A percentile compares a stretch with the other conserved stretches of the same genome.
These are phyloP conservation scores for Candida sp. DNA, from an alignment of 1,139 yeast genomes.

Conservation along the genomic window DNA sequence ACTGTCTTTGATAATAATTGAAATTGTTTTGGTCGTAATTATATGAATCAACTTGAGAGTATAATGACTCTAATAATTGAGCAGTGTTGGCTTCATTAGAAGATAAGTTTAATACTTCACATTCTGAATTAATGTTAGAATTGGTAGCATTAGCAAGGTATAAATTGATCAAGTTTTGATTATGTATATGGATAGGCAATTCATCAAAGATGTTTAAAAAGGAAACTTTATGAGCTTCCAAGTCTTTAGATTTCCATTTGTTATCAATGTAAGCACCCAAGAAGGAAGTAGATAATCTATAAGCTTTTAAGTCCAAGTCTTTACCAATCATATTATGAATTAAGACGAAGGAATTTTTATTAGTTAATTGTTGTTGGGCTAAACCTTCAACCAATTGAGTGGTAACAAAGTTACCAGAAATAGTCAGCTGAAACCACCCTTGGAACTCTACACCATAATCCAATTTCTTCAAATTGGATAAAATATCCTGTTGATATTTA, in stretches of 20 bases:
- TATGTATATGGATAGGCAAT: slow-evolving; percentile 62
- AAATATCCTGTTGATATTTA: slow-evolving; percentile 69
- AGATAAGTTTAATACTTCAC: slow-evolving; percentile 38
- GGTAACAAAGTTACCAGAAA: slow-evolving; percentile 68
- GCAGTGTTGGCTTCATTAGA: slow-evolving; percentile 45
- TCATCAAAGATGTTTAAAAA: slow-evolving; percentile 72
- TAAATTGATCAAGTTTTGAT: slow-evolving; percentile 44
- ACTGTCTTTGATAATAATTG: slow-evolving; percentile 79
- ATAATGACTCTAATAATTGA: slow-evolving; percentile 61
- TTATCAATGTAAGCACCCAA: slow-evolving; percentile 54
- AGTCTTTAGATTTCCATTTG: slow-evolving; percentile 64
- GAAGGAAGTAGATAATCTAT: slow-evolving; percentile 64
- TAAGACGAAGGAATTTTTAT: slow-evolving; percentile 64
- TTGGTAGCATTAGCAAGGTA: slow-evolving; percentile 24
- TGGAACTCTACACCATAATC: slow-evolving; percentile 71
- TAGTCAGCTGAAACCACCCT: slow-evolving; percentile 80
- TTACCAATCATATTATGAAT: slow-evolving; percentile 75
- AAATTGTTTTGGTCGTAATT: slow-evolving; percentile 81
- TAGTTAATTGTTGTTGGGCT: slow-evolving; percentile 60
- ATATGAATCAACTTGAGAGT: slow-evolving; percentile 74
- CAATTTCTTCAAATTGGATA: slow-evolving; percentile 58
- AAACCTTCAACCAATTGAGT: slow-evolving; percentile 65
- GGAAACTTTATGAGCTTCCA: slow-evolving; percentile 60
- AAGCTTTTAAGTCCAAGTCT: slow-evolving; percentile 66
- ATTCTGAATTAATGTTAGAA: slow-evolving; percentile 9